Evolutionary conservation across 179 eudicot species (phyloP).

Genomic region (Spergularia azorica): DNA sequence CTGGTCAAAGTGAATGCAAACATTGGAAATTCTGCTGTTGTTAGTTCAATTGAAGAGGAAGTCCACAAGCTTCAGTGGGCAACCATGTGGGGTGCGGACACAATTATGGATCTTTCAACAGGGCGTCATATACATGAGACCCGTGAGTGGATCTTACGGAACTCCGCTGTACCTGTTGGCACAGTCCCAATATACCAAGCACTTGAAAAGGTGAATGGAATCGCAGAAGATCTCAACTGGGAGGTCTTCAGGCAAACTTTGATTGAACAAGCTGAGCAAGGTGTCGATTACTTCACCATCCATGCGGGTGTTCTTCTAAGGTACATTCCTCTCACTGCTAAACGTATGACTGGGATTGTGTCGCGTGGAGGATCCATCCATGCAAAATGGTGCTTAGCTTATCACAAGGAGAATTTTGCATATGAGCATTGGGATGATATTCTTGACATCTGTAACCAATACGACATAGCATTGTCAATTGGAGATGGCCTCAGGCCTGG

Average conservation of each 20-base stretch:
- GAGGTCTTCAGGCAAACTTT: slow-evolving; percentile 85
- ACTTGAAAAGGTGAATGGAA: slow-evolving; percentile 89
- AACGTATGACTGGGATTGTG: slow-evolving; percentile 97
- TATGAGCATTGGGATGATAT: slow-evolving; percentile 99
- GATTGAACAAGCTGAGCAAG: slow-evolving; percentile 99
- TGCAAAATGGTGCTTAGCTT: slow-evolving; percentile 98
- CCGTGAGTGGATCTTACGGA: slow-evolving; percentile 96
- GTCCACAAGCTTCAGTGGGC: slow-evolving; percentile 99
- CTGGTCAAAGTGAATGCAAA: slow-evolving; percentile 95
- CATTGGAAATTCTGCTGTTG: slow-evolving; percentile 96
- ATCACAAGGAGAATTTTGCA: slow-evolving; percentile 96
- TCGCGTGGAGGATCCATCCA: slow-evolving; percentile 99
- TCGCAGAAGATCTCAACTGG: slow-evolving; percentile 92
- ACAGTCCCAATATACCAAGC: slow-evolving; percentile 99
- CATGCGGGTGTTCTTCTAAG: slow-evolving; percentile 96
- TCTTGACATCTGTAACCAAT: slow-evolving; percentile 92
- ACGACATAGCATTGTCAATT: slow-evolving; percentile 86
- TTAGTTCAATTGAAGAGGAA: slow-evolving; percentile 98
- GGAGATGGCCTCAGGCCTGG: slow-evolving; percentile 99
- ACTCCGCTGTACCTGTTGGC: slow-evolving; percentile 96
- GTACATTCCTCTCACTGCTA: slow-evolving; percentile 94
- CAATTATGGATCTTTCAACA: slow-evolving; percentile 95
- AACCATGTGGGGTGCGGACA: slow-evolving; percentile 99
- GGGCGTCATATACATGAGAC: slow-evolving; percentile 99
- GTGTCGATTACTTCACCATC: slow-evolving; percentile 96